These are phyloP conservation scores for Pyrrhoderma lamaoense DNA, from an alignment of 1,284 basidiomycete genomes.

Conservation along the genomic window DNA sequence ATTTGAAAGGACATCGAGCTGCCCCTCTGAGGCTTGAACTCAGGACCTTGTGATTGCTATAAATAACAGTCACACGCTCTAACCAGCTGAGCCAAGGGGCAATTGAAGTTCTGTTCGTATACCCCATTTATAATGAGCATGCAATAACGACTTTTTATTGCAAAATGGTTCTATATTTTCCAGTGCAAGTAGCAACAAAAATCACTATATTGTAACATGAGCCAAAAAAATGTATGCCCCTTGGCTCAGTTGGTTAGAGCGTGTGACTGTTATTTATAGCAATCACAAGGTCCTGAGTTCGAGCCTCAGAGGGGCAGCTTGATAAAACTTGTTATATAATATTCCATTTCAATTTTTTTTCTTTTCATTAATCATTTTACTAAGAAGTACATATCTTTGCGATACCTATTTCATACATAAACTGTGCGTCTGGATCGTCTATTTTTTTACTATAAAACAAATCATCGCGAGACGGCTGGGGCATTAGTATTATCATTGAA, in stretches of 20 bases:
- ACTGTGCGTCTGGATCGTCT: too few species aligned
- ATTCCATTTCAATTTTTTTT: too few species aligned
- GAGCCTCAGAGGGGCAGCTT: slow-evolving; percentile 18
- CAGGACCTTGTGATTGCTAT: slow-evolving; percentile 15
- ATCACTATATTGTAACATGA: neutral
- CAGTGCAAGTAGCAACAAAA: too few species aligned
- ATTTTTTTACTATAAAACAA: too few species aligned
- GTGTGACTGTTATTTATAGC: slow-evolving; percentile 14
- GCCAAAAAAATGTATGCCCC: slow-evolving; percentile 2
- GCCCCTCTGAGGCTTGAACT: slow-evolving; percentile 19
- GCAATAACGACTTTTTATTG: too few species aligned
- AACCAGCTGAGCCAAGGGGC: slow-evolving; percentile 19
- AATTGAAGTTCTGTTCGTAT: neutral
- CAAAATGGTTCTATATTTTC: too few species aligned
- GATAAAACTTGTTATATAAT: too few species aligned
- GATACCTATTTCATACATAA: too few species aligned
- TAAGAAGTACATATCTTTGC: too few species aligned
- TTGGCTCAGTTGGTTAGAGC: slow-evolving; percentile 18
- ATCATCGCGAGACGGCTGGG: neutral
- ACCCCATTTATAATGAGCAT: too few species aligned
- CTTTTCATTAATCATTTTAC: too few species aligned
- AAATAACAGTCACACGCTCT: slow-evolving; percentile 19
- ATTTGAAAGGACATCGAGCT: slow-evolving; percentile 1
- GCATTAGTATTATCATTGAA: slow-evolving; percentile 6
- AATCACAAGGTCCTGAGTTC: slow-evolving; percentile 18